These are phyloP conservation scores for Fusarium pseudograminearum DNA, from an alignment of 2,329 filamentous ascomycete species.

Conservation along the genomic window DNA sequence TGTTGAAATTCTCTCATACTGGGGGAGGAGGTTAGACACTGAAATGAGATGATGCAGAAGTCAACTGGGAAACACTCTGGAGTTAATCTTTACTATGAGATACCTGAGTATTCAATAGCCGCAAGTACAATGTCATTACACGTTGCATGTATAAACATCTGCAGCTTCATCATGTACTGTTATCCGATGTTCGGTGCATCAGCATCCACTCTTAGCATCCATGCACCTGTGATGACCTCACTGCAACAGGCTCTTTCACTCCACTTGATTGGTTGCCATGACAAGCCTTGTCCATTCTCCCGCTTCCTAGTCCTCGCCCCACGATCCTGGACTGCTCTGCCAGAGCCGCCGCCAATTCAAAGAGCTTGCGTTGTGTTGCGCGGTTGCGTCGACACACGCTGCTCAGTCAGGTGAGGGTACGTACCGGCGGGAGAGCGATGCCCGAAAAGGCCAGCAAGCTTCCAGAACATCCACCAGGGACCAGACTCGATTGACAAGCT, in stretches of 20 bases:
- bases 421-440: constrained; percentile 39
- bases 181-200: background rate
- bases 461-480: constrained; percentile 41
- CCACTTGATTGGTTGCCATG: constrained; percentile 35
- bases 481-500: constrained; percentile 12
- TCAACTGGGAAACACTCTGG: too few species aligned
- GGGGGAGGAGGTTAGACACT: background rate
- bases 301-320: constrained; percentile 27
- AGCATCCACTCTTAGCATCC: constrained; percentile 25
- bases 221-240: constrained; percentile 44
- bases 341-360: constrained; percentile 24
- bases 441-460: constrained; percentile 48
- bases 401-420: constrained; percentile 33
- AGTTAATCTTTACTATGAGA: too few species aligned
- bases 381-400: background rate
- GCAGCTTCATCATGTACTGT: constrained; percentile 7
- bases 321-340: constrained; percentile 4
- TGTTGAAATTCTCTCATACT: constrained; percentile 47
- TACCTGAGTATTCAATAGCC: background rate
- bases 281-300: constrained; percentile 5
- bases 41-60: constrained; percentile 8
- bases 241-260: constrained; percentile 27
- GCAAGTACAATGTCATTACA: background rate
- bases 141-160: constrained; percentile 2
- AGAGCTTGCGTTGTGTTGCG: constrained; percentile 18